Base-by-base conservation (phyloP, 768 basidiomycete species). In the Psilocybe azurescens region DNA sequence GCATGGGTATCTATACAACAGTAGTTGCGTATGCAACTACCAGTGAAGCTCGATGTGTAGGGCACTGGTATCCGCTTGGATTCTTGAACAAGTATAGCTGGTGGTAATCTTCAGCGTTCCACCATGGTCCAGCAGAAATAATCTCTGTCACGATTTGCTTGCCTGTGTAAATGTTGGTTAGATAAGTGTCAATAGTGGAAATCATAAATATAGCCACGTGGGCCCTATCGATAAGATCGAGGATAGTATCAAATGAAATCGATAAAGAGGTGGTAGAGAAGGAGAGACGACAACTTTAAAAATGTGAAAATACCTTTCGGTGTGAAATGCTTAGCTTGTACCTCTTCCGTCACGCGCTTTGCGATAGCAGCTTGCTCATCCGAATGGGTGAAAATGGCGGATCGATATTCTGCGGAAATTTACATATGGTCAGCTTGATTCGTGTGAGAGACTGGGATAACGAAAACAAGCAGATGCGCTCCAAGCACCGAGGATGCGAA, bases 31-130 rank as follows among this genome's bases (percentile, higher is more conserved):
- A 29, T 49, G 33, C n/a, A 36, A 64, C 59, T 66, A 95, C 94
- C 94, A 97, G 70, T 94, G 88, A 50, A 96, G 77, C 41, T n/a
- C 78, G 81, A 75, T 97, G 95, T 2, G 91, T 95, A 0, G 95
- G 89, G 76, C 96, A 98, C 68, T 95, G 93, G 72, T 97, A 97
- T 8, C 96, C 97, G 10, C 70, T 69, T 0, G 96, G 94, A 72
- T 97, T 93, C 79, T 91, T 90, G 78, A 87, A 88, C 58, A 88
- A 78, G 70, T 94, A 94, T 32, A 91, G 79, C 66, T 95, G 94
- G 75, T 94, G 91, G 69, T 95, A 93, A 3, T 89, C 84, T 74
- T 93, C 91, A 0, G 91, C 91, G 60, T 90, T 79, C 77, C 86
- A 95, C 95, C 95, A 99, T 39, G 81, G 73, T 0, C 85, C 86